Evolutionary conservation across 1,139 yeast species (phyloP).

Genomic region (Debaryomycetaceae sp.): DNA sequence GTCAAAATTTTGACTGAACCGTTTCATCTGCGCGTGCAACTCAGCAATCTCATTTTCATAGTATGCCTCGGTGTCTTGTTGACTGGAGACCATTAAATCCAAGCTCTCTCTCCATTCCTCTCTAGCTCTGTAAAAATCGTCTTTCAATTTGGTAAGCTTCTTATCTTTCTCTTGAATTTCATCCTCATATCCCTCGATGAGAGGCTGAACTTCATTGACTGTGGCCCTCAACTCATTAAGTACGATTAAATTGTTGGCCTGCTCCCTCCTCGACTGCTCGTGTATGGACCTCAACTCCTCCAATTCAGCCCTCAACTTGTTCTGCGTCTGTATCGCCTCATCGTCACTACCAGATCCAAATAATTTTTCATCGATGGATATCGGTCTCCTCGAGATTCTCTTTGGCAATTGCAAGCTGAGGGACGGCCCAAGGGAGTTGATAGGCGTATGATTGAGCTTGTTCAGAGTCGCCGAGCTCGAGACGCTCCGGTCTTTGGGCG

Average conservation of each 20-base stretch:
- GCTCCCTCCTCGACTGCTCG: constrained; percentile 22
- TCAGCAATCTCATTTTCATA: constrained; percentile 23
- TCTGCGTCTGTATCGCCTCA: background rate
- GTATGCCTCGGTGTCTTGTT: constrained; percentile 38
- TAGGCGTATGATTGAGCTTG: background rate
- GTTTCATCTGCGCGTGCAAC: constrained; percentile 5
- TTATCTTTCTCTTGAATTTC: constrained; percentile 42
- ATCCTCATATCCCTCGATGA: constrained; percentile 43
- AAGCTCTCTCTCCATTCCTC: constrained; percentile 57
- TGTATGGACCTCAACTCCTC: constrained; percentile 16
- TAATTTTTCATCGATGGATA: background rate
- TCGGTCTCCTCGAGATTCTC: background rate
- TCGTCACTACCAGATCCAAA: background rate
- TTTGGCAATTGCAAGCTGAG: background rate
- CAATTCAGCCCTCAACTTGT: constrained; percentile 13
- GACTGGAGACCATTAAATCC: constrained; percentile 46
- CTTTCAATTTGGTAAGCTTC: constrained; percentile 39
- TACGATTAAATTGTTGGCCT: constrained; percentile 33
- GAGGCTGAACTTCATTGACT: constrained; percentile 44
- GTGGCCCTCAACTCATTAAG: constrained; percentile 41
- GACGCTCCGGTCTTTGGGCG: constrained; percentile 3
- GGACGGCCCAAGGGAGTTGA: background rate
- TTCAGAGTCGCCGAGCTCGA: background rate
- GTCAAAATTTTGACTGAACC: background rate
- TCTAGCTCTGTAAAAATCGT: constrained; percentile 50